Evolutionary conservation across 257 asterid species (phyloP).

Genomic region (Fraxinus anomala): DNA sequence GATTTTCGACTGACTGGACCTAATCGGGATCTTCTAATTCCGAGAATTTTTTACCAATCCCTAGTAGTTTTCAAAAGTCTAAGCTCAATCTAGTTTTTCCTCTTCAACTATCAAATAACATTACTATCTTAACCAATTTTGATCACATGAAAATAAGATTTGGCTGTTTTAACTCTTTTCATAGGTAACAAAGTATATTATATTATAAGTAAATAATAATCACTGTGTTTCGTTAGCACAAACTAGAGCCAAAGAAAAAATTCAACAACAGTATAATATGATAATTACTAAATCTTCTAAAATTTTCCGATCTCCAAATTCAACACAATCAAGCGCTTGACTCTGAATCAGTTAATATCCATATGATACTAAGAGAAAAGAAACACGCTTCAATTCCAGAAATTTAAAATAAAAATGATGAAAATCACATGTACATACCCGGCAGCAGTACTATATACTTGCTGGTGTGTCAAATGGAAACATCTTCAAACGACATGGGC

Average conservation of each 20-base stretch:
- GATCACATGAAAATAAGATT: no score
- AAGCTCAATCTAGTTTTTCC: neutral
- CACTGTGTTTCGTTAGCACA: neutral
- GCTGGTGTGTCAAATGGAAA: constrained; percentile 14
- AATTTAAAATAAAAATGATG: neutral
- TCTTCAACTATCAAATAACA: no score
- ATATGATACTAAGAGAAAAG: neutral
- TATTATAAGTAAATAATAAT: neutral
- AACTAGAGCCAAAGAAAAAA: neutral
- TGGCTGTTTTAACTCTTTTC: no score
- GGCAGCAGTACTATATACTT: constrained; percentile 18
- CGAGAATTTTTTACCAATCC: neutral
- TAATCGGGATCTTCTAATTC: neutral
- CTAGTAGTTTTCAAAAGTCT: no score
- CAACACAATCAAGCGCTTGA: neutral
- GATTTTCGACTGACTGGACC: neutral
- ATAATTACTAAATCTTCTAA: no score
- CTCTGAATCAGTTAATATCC: neutral
- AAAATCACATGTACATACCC: constrained; percentile 16
- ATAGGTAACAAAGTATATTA: neutral
- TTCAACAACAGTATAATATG: neutral
- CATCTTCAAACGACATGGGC: constrained; percentile 18
- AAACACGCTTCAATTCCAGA: neutral
- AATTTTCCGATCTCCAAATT: neutral
- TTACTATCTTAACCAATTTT: no score